Evolutionary conservation across 129 eudicot genomes (phyloP).

Genomic region (Flaveria brownii): DNA sequence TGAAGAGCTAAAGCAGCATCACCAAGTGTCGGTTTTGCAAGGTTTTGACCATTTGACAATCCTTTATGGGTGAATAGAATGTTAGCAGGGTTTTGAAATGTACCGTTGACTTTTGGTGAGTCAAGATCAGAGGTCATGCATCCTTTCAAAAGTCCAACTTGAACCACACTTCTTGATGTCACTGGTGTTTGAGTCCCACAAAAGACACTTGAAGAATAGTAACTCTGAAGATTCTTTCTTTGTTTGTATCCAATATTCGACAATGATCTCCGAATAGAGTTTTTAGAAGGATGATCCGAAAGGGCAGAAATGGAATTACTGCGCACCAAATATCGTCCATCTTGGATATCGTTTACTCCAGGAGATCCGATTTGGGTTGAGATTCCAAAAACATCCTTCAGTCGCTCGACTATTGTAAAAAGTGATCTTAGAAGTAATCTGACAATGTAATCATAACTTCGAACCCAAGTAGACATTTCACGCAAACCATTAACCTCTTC

Average conservation of each 20-base stretch:
- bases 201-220: slow-evolving; percentile 31
- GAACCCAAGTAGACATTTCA: slow-evolving; percentile 86
- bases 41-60: slow-evolving; percentile 28
- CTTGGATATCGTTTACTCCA: slow-evolving; percentile 21
- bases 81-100: slow-evolving; percentile 8
- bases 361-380: slow-evolving; percentile 25
- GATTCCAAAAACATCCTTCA: slow-evolving; percentile 51
- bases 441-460: slow-evolving; percentile 63
- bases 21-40: slow-evolving; percentile 61
- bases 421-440: slow-evolving; percentile 67
- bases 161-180: slow-evolving; percentile 49
- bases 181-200: slow-evolving; percentile 39
- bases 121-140: slow-evolving; percentile 66
- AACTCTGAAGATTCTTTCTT: slow-evolving; percentile 31
- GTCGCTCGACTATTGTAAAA: slow-evolving; percentile 62
- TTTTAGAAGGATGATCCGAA: slow-evolving; percentile 47
- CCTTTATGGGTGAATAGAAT: slow-evolving; percentile 33
- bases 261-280: slow-evolving; percentile 46
- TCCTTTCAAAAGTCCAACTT: slow-evolving; percentile 51
- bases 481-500: slow-evolving; percentile 75
- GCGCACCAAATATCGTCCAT: slow-evolving; percentile 38
- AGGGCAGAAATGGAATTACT: slow-evolving; percentile 58
- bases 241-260: slow-evolving; percentile 55
- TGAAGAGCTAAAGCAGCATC: slow-evolving; percentile 78
- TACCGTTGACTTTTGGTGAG: slow-evolving; percentile 37